phyloP scores from a whole-genome alignment of 1,139 yeast species.

The Yamadazyma blattariae region DNA sequence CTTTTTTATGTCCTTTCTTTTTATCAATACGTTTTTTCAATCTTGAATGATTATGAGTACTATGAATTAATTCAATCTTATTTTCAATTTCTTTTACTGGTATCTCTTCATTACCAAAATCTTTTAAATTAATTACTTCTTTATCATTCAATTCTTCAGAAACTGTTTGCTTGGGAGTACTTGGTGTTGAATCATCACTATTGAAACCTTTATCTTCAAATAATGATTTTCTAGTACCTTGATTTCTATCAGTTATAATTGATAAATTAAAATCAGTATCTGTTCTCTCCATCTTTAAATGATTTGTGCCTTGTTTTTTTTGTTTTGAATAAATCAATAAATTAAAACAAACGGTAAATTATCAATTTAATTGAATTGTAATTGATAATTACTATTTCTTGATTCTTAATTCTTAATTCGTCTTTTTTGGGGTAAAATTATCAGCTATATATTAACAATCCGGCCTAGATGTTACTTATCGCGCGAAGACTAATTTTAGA shows the following conservation, averaged over 20 bases:
- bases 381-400: too few species aligned
- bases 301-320: too few species aligned
- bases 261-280: slow-evolving; percentile 21
- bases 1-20: neutral
- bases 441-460: too few species aligned
- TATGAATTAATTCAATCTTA: slow-evolving; percentile 10
- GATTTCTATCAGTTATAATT: slow-evolving; percentile 20
- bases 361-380: too few species aligned
- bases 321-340: too few species aligned
- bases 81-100: slow-evolving; percentile 11
- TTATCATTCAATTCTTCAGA: neutral
- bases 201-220: slow-evolving; percentile 15
- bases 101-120: neutral
- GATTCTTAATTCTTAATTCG: too few species aligned
- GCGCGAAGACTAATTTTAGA: too few species aligned
- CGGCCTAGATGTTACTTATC: too few species aligned
- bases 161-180: too few species aligned
- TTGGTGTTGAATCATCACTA: neutral
- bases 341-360: too few species aligned
- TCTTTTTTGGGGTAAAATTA: too few species aligned
- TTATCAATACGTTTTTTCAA: slow-evolving; percentile 9
- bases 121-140: too few species aligned
- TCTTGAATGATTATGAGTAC: slow-evolving; percentile 7
- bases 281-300: slow-evolving; percentile 11
- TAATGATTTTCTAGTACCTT: slow-evolving; percentile 21